phyloP scores from a whole-genome alignment of 345 rosid species.

The Noccaea caerulescens region DNA sequence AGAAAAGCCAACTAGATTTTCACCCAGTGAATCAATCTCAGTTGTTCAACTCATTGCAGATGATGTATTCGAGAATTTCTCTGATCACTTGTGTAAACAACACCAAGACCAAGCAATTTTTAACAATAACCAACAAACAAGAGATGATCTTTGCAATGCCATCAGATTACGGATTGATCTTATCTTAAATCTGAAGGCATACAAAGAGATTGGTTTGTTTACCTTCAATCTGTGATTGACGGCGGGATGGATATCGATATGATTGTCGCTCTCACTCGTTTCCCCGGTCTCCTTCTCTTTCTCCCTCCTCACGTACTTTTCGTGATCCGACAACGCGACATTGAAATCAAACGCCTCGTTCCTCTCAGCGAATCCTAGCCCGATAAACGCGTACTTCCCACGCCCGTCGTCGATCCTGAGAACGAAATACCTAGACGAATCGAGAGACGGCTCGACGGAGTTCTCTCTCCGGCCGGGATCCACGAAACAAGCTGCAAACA shows the following conservation, averaged over 20 bases:
- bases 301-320: slow-evolving; percentile 84
- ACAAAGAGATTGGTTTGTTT: neutral
- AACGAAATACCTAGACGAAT: slow-evolving; percentile 93
- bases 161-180: slow-evolving; percentile 23
- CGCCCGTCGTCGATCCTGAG: slow-evolving; percentile 92
- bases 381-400: slow-evolving; percentile 96
- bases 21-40: slow-evolving; percentile 2
- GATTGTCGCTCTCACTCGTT: slow-evolving; percentile 61
- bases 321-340: slow-evolving; percentile 97
- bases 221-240: slow-evolving; percentile 97
- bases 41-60: slow-evolving; percentile 3
- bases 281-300: slow-evolving; percentile 76
- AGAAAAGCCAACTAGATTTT: neutral
- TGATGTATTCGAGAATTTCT: neutral
- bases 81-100: neutral
- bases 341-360: slow-evolving; percentile 99
- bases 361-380: slow-evolving; percentile 89
- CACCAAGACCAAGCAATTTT: neutral
- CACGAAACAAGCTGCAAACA: slow-evolving; percentile 95
- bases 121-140: neutral
- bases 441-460: slow-evolving; percentile 94
- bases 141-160: slow-evolving; percentile 16
- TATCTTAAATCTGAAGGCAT: neutral
- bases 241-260: slow-evolving; percentile 95
- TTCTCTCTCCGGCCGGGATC: slow-evolving; percentile 80